phyloP scores from a whole-genome alignment of 495 filamentous ascomycete genomes.

The Daldinia decipiens region DNA sequence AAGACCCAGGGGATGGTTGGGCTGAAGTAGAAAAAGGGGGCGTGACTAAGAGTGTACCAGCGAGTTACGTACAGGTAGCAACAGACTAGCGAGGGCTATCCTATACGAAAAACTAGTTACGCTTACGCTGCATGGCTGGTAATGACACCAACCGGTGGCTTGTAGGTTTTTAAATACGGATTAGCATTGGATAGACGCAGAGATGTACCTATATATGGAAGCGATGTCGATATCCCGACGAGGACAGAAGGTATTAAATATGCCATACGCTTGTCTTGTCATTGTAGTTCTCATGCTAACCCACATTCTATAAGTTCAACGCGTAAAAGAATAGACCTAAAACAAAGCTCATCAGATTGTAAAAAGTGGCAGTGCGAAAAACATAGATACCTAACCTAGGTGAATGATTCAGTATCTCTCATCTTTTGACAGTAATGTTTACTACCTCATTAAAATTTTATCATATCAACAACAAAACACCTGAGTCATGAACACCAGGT shows the following conservation, averaged over 20 bases:
- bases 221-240: constrained; percentile 25
- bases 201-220: constrained; percentile 9
- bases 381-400: too few relatives aligned
- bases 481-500: too few relatives aligned
- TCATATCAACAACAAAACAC: too few relatives aligned
- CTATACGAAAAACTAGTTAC: background rate
- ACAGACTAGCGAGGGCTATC: constrained; percentile 19
- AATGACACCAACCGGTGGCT: background rate
- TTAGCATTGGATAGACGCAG: constrained; percentile 31
- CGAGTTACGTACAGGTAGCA: constrained; percentile 82
- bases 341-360: too few relatives aligned
- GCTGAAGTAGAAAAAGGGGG: constrained; percentile 93
- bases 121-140: background rate
- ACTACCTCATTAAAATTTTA: too few relatives aligned
- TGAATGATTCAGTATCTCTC: too few relatives aligned
- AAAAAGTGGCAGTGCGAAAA: too few relatives aligned
- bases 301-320: too few relatives aligned
- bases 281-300: background rate
- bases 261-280: background rate
- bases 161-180: background rate
- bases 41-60: constrained; percentile 90
- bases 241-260: background rate
- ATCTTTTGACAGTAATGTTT: too few relatives aligned
- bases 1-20: constrained; percentile 93
- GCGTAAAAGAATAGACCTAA: too few relatives aligned